Evolutionary conservation across 2,329 filamentous ascomycete species (phyloP), one percentile per base, ranked within the genome.

Genomic region (Ophiostoma populinum): DNA sequence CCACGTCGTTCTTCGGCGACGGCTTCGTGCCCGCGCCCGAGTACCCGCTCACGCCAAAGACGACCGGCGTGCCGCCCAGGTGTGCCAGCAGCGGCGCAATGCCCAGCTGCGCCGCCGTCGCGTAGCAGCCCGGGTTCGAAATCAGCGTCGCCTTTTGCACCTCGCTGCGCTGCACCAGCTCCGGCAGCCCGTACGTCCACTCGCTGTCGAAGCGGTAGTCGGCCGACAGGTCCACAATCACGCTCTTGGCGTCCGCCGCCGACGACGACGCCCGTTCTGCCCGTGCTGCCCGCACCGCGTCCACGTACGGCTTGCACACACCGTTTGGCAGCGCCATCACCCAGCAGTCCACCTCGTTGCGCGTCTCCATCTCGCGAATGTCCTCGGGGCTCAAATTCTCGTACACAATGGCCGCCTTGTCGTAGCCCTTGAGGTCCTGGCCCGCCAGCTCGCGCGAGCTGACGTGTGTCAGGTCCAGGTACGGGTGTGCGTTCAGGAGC

Each of bases 241-340:
- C 63, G 46, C 80, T 85, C 42, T 69, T 68, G 48, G 65, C 61
- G 45, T 24, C 22, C 8, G 30, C 30, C 19, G n/a, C n/a, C n/a
- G n/a, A n/a, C 25, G 12, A n/a, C 25, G 25, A 16, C 19, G 26
- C 12, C 4, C n/a, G 21, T 24, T 15, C 42, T 50, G 71, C 67
- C 39, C 72, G 72, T 21, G 67, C 71, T 49, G 78, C 68, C 47
- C 86, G 71, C 35, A 95, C 71, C 7, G 87, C 87, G 43, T 95
- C 82, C 8, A 95, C 79, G 46, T 79, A 98, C 0, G 90, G 86
- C 59, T 85, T 80, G 70, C 83, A 94, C 33, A 93, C 83, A 41
- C 82, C 81, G 51, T 95, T 98, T 29, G 87, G 90, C 20, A 95
- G 72, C 24, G 90, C 90, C 81, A 95, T 90, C 29, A 95, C 81